Percentiles rank a stretch among this genome's conserved stretches.
Conservation (phyloP, 768 basidiomycete species). For the Mycena amicta region DNA sequence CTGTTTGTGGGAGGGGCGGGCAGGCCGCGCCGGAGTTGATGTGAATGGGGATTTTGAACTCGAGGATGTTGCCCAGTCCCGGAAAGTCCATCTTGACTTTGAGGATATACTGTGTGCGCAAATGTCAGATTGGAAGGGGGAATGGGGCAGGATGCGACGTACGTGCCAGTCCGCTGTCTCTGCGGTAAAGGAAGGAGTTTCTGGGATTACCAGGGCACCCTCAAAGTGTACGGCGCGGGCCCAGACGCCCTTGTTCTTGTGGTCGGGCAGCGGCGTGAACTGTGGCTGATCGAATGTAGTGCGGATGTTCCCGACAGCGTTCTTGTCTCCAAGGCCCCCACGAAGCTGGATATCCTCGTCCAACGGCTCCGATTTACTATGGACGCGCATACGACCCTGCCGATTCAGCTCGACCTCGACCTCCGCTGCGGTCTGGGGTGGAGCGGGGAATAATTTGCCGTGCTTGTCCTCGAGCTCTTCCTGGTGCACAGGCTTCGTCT, state of each 20-base stretch:
- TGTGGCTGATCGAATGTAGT: conserved; percentile 10
- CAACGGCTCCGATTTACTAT: not conserved
- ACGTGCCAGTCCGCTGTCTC: conserved; percentile 19
- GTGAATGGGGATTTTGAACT: conserved; percentile 18
- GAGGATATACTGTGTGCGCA: conserved; percentile 15
- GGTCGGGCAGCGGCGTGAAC: conserved; percentile 5
- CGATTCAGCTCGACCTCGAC: conserved; percentile 6
- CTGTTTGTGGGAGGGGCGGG: conserved; percentile 8
- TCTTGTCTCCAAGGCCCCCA: conserved; percentile 17
- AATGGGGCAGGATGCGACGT: not conserved
- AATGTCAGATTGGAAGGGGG: not conserved
- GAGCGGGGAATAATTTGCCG: conserved; percentile 21
- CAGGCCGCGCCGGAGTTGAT: conserved; percentile 15
- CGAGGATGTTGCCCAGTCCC: conserved; percentile 17
- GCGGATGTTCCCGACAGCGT: not conserved
- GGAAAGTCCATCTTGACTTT: conserved; percentile 16
- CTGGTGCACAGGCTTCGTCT: conserved; percentile 17
- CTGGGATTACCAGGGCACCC: conserved; percentile 10
- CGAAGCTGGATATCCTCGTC: conserved; percentile 8
- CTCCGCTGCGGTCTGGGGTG: conserved; percentile 13
- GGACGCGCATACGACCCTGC: conserved; percentile 10
- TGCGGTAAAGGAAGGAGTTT: conserved; percentile 8
- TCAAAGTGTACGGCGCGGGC: conserved; percentile 17
- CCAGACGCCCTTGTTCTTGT: conserved; percentile 18
- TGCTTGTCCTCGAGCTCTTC: conserved; percentile 15